Base-by-base conservation (phyloP, 1,139 yeast genomes). In the Saccharomyces hybrid region DNA sequence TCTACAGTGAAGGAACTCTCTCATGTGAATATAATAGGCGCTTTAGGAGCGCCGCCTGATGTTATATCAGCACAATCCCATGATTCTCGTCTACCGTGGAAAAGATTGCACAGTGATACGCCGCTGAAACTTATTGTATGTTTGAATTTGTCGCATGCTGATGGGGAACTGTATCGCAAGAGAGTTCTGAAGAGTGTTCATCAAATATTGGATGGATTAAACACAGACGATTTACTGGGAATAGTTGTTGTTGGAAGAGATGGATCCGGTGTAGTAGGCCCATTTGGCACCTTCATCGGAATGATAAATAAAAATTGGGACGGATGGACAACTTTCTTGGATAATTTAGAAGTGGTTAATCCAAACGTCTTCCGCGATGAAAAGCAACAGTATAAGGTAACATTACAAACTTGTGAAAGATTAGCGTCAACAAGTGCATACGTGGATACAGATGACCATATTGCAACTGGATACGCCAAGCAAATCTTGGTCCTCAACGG, bases 281-380 rank as follows among this genome's bases (percentile, higher is more conserved):
- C 69, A 28, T 65, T 70, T 44, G 84, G 84, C 0, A 74, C 81
- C 9, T 83, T 79, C 62, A 72, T 81, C 53, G 87, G 88, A 0
- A 78, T 82, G 62, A 74, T 76, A 2, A 68, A 72, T 16, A 70
- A 74, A n/a, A 58, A 63, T 1, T 83, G 88, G 88, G 71, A 73
- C 28, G 85, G 84, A 0, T 82, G 88, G 85, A 69, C 72, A 28
- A 72, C 73, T 1, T 62, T 82, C 8, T 64, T 82, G 13, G 70
- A 73, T 7, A 76, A 73, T 79, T 14, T 71, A 51, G 51, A 48
- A 55, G n/a, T 20, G 13, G 44, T 38, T 38, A 6, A 9, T 38
- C 25, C 44, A 9, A 9, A 38, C 44, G 44, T 38, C 13, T 38
- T 38, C 11, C 44, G 20, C 9, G 44, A 38, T 11, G 44, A 38